These are phyloP conservation scores for Durotheca rogersii DNA, from an alignment of 495 filamentous ascomycete genomes.

Conservation along the genomic window DNA sequence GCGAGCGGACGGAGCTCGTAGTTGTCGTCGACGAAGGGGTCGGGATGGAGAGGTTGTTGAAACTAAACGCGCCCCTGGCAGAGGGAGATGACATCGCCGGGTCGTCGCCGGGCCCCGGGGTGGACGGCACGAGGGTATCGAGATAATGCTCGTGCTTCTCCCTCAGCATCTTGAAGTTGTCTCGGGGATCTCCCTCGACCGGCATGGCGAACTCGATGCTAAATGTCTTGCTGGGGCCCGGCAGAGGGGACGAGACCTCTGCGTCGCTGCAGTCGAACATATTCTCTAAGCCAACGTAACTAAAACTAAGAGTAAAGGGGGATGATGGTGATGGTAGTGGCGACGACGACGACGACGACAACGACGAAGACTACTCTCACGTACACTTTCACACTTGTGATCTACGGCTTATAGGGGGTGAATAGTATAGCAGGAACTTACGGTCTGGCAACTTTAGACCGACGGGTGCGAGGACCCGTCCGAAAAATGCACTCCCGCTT, in stretches of 20 bases:
- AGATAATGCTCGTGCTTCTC: conserved; percentile 40
- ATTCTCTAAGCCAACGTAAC: conserved; percentile 5
- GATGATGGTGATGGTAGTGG: too few species aligned
- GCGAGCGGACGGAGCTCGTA: conserved; percentile 17
- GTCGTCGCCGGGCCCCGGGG: conserved; percentile 22
- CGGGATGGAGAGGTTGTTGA: conserved; percentile 39
- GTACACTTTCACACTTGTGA: not conserved
- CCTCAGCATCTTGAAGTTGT: conserved; percentile 40
- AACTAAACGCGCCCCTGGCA: conserved; percentile 18
- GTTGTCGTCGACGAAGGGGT: conserved; percentile 29
- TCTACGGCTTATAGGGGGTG: too few species aligned
- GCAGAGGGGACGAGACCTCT: conserved; percentile 29
- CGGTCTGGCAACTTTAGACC: conserved; percentile 39
- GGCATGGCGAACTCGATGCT: conserved; percentile 52
- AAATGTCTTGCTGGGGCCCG: conserved; percentile 51
- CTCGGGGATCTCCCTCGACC: conserved; percentile 30
- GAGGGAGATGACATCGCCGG: conserved; percentile 15
- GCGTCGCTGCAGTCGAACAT: conserved; percentile 14
- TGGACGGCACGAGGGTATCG: conserved; percentile 33
- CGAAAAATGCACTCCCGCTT: conserved; percentile 52
- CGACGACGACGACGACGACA: too few species aligned
- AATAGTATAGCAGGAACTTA: conserved; percentile 24
- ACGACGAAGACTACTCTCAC: too few species aligned
- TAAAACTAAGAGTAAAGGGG: not conserved
- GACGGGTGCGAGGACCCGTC: conserved; percentile 45